Conservation (phyloP, 2,329 filamentous ascomycete genomes). For the Pestalotiopsis sp. region DNA sequence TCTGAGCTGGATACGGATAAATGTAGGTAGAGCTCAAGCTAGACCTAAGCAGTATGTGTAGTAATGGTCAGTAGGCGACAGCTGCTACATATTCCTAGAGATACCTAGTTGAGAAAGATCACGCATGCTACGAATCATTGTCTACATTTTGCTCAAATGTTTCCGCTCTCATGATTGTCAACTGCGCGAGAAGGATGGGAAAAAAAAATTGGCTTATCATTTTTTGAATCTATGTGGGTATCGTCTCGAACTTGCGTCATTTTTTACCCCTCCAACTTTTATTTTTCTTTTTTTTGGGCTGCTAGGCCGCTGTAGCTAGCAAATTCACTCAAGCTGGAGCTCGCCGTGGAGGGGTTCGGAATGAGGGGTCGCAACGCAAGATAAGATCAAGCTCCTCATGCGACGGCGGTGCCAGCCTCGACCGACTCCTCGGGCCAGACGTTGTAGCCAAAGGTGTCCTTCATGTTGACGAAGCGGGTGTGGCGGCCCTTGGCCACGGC, state of each 20-base stretch:
- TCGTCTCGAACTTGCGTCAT: conserved; percentile 5
- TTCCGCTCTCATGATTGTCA: neutral
- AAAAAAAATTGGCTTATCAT: neutral
- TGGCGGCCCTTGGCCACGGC: conserved; percentile 66
- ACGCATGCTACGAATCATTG: too few species aligned
- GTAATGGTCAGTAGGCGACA: too few species aligned
- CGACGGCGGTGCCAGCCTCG: conserved; percentile 18
- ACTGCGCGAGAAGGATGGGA: neutral
- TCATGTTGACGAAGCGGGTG: conserved; percentile 79
- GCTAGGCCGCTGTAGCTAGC: neutral
- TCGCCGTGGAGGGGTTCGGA: neutral
- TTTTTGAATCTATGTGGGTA: conserved; percentile 2
- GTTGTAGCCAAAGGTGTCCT: conserved; percentile 76
- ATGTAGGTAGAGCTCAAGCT: too few species aligned
- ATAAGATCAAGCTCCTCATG: conserved; percentile 10
- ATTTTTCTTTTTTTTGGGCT: neutral
- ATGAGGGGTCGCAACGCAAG: neutral
- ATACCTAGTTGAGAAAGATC: too few species aligned
- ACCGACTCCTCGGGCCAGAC: conserved; percentile 63
- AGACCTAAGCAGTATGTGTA: too few species aligned
- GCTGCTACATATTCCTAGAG: too few species aligned
- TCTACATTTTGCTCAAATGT: neutral
- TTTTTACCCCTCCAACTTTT: conserved; percentile 3
- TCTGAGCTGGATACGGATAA: too few species aligned
- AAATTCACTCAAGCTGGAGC: neutral